phyloP scores from a whole-genome alignment of 108 stramenopile species.

The Nannochloropsis salina region DNA sequence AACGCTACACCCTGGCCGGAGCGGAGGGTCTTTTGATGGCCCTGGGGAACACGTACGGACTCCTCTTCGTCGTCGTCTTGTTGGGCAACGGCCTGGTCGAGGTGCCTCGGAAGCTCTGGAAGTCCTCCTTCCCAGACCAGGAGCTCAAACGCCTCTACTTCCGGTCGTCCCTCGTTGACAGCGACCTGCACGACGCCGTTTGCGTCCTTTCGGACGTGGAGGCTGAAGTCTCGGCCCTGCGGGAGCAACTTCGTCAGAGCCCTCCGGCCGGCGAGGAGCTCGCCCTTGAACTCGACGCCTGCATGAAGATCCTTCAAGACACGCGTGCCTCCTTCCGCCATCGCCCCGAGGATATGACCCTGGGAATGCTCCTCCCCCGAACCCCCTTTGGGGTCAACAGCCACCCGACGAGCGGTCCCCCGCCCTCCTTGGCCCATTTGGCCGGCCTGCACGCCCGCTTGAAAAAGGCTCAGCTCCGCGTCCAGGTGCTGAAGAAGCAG shows the following conservation, averaged over 20 bases:
- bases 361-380: conserved; percentile 11
- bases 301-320: not conserved
- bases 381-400: not conserved
- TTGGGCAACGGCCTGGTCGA: conserved; percentile 71
- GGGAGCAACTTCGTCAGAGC: not conserved
- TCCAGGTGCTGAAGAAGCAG: conserved; percentile 53
- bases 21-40: conserved; percentile 65
- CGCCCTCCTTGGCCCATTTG: conserved; percentile 55
- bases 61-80: conserved; percentile 64
- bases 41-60: conserved; percentile 72
- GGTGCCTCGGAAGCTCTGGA: conserved; percentile 66
- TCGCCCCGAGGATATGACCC: not conserved
- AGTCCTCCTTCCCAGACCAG: conserved; percentile 55
- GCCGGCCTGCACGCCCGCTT: conserved; percentile 53
- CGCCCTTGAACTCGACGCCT: not conserved
- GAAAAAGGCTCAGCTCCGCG: conserved; percentile 54
- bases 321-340: not conserved
- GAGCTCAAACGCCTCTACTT: conserved; percentile 63
- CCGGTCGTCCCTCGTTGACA: conserved; percentile 57
- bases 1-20: conserved; percentile 47
- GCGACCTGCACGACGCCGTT: conserved; percentile 60
- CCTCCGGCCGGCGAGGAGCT: not conserved
- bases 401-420: not conserved
- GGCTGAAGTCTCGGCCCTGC: conserved; percentile 28
- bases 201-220: conserved; percentile 62